Conservation (phyloP, 768 basidiomycete species). For the Kwoniella mangroviensis region DNA sequence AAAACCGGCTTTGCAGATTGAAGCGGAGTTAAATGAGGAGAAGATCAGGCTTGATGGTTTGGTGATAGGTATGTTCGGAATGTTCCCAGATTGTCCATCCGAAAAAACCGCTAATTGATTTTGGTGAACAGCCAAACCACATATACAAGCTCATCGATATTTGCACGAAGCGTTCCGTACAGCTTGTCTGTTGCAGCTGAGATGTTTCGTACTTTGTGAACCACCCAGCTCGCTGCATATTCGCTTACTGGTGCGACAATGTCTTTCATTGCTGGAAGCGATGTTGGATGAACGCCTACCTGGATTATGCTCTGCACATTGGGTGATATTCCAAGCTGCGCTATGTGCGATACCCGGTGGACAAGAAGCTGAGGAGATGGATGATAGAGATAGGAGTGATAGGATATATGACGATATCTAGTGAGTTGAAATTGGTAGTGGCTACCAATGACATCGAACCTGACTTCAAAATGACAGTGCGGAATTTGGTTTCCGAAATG, state of each 20-base stretch:
- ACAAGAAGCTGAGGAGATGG: conserved; percentile 23
- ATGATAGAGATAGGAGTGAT: conserved; percentile 38
- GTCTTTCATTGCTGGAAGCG: conserved; percentile 42
- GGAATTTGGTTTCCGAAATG: conserved; percentile 38
- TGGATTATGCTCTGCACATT: conserved; percentile 42
- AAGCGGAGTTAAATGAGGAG: conserved; percentile 33
- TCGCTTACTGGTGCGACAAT: conserved; percentile 39
- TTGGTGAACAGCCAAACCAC: conserved; percentile 31
- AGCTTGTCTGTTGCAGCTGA: conserved; percentile 37
- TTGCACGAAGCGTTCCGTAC: conserved; percentile 49
- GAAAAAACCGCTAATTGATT: neutral
- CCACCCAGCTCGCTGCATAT: conserved; percentile 40
- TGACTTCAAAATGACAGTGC: conserved; percentile 12
- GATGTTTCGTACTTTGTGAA: conserved; percentile 33
- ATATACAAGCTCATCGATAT: conserved; percentile 41
- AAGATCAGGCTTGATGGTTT: conserved; percentile 34
- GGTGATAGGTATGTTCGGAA: conserved; percentile 28
- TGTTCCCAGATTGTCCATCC: neutral
- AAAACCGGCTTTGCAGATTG: conserved; percentile 30
- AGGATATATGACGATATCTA: conserved; percentile 36
- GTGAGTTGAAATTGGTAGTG: conserved; percentile 21
- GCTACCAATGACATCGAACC: neutral
- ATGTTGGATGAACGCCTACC: conserved; percentile 42
- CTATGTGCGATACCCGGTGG: conserved; percentile 26
- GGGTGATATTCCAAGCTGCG: conserved; percentile 45